phyloP scores from a whole-genome alignment of 495 filamentous ascomycete species.

The Astrothelium subdiscretum region DNA sequence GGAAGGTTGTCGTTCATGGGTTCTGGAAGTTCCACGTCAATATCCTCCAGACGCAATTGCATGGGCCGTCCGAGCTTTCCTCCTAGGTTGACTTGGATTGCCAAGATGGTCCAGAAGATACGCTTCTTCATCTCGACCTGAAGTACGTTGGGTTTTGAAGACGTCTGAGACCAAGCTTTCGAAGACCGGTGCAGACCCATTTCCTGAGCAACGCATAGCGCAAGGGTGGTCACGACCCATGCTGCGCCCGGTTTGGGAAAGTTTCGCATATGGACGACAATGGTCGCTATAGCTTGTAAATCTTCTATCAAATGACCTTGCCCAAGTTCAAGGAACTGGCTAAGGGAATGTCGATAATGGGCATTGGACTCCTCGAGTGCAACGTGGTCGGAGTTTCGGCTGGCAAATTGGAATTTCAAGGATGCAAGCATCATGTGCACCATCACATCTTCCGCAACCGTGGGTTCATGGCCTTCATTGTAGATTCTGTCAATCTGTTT shows the following conservation, averaged over 20 bases:
- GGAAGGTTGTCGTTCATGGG: slow-evolving; percentile 55
- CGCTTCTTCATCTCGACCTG: slow-evolving; percentile 61
- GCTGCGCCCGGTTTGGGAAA: slow-evolving; percentile 71
- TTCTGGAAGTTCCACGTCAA: slow-evolving; percentile 64
- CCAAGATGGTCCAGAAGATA: slow-evolving; percentile 59
- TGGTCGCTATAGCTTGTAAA: slow-evolving; percentile 58
- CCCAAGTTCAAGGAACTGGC: slow-evolving; percentile 52
- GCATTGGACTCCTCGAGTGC: slow-evolving; percentile 53
- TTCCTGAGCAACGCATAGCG: slow-evolving; percentile 55
- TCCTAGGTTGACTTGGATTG: slow-evolving; percentile 50
- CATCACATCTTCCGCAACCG: slow-evolving; percentile 52
- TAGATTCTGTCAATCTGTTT: slow-evolving; percentile 2
- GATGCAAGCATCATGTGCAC: slow-evolving; percentile 70
- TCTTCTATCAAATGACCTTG: slow-evolving; percentile 47
- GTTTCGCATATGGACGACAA: slow-evolving; percentile 55
- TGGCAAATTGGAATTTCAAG: slow-evolving; percentile 60
- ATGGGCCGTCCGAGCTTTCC: slow-evolving; percentile 67
- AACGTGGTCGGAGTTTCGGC: slow-evolving; percentile 43
- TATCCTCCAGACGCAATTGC: slow-evolving; percentile 55
- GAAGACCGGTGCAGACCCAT: slow-evolving; percentile 60
- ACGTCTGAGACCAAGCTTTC: slow-evolving; percentile 46
- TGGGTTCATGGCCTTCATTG: slow-evolving; percentile 28
- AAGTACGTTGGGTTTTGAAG: slow-evolving; percentile 34
- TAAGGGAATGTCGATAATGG: slow-evolving; percentile 64
- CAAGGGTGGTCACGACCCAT: slow-evolving; percentile 48